Base-by-base conservation (phyloP, 2,329 filamentous ascomycete species). In the Tothia fuscella region DNA sequence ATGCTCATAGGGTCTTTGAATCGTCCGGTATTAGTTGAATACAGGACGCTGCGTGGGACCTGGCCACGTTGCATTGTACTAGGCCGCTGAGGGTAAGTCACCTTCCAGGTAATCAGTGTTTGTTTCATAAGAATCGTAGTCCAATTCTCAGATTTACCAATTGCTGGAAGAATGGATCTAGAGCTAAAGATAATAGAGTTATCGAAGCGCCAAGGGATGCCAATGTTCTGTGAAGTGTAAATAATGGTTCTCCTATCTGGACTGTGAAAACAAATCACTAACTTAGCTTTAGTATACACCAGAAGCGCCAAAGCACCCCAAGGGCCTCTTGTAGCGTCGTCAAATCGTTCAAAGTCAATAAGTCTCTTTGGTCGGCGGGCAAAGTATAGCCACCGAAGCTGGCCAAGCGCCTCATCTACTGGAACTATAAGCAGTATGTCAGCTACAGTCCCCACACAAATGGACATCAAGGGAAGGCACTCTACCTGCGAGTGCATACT, bases 301-400 rank as follows among this genome's bases (percentile, higher is more conserved):
- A 43, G 36, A 9, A 44, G 21, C 17, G 42, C 12, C 13, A 46
- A 30, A n/a, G 44, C 3, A 19, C 40, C 46, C 43, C 41, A 46
- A 7, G 44, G 44, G 3, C 46, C 46, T 24, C 46, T 17, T 3
- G 28, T 35, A 21, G 46, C 46, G 12, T 41, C 24, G 25, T 60
- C 57, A 13, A 60, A 60, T 0, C 56, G 55, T 20, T 60, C 57
- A 13, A 55, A 58, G n/a, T 59, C 57, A 51, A 52, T 56, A 46
- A 59, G 54, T 5, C 51, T 46, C 16, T 56, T 57, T 3, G 41
- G 16, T n/a, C 28, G 21, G 5, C 28, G 13, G 2, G 44, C 25
- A 12, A 59, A 59, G 56, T 56, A 59, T 13, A 48, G 54, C 58
- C 58, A 61, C 14, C 59, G 59, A 2, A 58, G 28, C 31, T 61